Evolutionary conservation across 441 rosid species (phyloP).

Genomic region (Erodium trifolium): DNA sequence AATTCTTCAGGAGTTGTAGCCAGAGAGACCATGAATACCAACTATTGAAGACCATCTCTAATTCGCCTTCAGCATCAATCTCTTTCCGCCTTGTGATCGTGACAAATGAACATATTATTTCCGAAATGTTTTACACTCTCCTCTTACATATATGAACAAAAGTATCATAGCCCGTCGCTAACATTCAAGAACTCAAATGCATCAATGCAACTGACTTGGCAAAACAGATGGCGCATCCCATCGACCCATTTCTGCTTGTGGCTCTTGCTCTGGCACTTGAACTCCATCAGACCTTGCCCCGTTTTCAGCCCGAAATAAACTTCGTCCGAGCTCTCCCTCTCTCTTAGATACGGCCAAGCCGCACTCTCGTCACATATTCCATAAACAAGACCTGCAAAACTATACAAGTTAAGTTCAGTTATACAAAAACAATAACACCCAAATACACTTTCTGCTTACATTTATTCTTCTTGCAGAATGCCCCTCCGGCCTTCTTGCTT

Average conservation of each 20-base stretch:
- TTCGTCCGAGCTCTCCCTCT: constrained; percentile 52
- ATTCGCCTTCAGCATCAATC: no score
- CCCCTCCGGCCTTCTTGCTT: constrained; percentile 89
- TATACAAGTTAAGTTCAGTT: not conserved
- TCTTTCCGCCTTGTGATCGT: no score
- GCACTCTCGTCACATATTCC: constrained; percentile 71
- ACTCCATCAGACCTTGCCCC: constrained; percentile 70
- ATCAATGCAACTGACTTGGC: constrained; percentile 36
- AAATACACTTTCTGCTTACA: constrained; percentile 32
- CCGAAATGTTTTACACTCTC: no score
- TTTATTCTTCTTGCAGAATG: constrained; percentile 85
- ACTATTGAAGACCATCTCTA: no score
- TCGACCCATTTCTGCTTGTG: constrained; percentile 88
- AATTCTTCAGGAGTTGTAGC: no score
- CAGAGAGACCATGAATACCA: no score
- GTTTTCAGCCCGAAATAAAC: constrained; percentile 72
- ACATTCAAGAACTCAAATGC: constrained; percentile 44
- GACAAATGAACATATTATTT: no score
- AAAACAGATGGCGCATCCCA: constrained; percentile 54
- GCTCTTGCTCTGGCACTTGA: constrained; percentile 72
- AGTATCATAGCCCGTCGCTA: constrained; percentile 20
- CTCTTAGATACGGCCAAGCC: constrained; percentile 85
- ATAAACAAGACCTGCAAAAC: constrained; percentile 51
- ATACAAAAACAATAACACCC: not conserved
- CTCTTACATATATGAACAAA: constrained; percentile 4